Conservation (phyloP, 148 eudicot species). For the Bassia scoparia region DNA sequence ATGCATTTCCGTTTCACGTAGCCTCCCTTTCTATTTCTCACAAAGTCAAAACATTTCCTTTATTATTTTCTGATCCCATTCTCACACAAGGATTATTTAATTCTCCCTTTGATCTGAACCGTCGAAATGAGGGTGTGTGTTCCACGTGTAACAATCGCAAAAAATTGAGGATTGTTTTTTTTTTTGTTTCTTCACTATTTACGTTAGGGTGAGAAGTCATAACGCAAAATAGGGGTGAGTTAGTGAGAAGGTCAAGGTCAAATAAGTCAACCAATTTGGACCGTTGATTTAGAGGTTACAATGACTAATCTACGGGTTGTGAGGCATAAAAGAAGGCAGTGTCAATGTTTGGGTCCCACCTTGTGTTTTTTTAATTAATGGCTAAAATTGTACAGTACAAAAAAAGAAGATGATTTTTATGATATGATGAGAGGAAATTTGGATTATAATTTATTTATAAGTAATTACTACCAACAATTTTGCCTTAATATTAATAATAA, state of each 20-base stretch:
- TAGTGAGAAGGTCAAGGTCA: constrained; percentile 17
- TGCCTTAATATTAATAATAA: background rate
- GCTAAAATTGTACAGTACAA: background rate
- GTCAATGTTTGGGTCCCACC: constrained; percentile 25
- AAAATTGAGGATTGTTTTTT: background rate
- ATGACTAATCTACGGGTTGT: constrained; percentile 22
- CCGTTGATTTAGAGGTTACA: constrained; percentile 39
- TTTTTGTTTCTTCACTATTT: background rate
- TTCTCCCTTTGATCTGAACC: background rate
- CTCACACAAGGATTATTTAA: constrained; percentile 4
- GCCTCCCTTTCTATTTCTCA: background rate
- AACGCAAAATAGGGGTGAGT: constrained; percentile 23
- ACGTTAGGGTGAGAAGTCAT: constrained; percentile 20
- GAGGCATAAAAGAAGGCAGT: constrained; percentile 1
- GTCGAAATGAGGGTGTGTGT: background rate
- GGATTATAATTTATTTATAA: no score
- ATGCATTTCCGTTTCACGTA: constrained; percentile 30
- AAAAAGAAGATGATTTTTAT: background rate
- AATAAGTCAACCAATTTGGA: constrained; percentile 31
- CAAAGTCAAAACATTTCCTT: constrained; percentile 43
- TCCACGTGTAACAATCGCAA: background rate
- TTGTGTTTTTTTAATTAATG: constrained; percentile 2
- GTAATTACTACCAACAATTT: background rate
- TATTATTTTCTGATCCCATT: background rate
- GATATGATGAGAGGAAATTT: background rate